phyloP scores from a whole-genome alignment of 192 early-diverging fungal genomes.

The Umbelopsis sp. region DNA sequence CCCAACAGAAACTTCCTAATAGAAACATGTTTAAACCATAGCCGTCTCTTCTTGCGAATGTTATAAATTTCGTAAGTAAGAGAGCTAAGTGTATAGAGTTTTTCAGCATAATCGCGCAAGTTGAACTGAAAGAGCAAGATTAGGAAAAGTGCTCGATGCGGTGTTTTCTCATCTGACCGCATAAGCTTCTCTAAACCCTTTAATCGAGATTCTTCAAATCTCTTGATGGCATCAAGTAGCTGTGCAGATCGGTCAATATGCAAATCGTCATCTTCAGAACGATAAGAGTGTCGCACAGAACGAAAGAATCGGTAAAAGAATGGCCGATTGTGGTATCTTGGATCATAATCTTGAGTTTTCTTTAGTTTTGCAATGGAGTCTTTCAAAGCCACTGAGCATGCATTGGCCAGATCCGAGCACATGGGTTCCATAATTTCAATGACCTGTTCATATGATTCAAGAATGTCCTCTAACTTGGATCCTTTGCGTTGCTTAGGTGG shows the following conservation, averaged over 20 bases:
- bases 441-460: constrained; percentile 24
- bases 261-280: not conserved
- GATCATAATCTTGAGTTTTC: constrained; percentile 27
- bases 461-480: not conserved
- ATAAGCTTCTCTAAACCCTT: constrained; percentile 20
- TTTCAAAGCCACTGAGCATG: constrained; percentile 27
- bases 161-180: constrained; percentile 5
- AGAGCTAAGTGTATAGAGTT: constrained; percentile 30
- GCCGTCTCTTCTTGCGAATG: constrained; percentile 7
- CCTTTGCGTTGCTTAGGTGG: not conserved
- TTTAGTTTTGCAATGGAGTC: constrained; percentile 25
- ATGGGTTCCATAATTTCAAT: constrained; percentile 16
- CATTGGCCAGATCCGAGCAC: constrained; percentile 23
- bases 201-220: constrained; percentile 26
- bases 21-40: constrained; percentile 30
- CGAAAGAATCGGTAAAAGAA: constrained; percentile 20
- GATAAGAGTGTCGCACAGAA: not conserved
- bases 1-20: constrained; percentile 10
- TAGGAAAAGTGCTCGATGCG: constrained; percentile 30
- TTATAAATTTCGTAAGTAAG: constrained; percentile 33
- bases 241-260: constrained; percentile 24
- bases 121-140: constrained; percentile 32
- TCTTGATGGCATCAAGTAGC: constrained; percentile 25
- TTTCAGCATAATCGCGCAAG: constrained; percentile 31
- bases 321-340: constrained; percentile 28